Evolutionary conservation across 352 stramenopile genomes (phyloP).

Genomic region (Bremia lactucae): DNA sequence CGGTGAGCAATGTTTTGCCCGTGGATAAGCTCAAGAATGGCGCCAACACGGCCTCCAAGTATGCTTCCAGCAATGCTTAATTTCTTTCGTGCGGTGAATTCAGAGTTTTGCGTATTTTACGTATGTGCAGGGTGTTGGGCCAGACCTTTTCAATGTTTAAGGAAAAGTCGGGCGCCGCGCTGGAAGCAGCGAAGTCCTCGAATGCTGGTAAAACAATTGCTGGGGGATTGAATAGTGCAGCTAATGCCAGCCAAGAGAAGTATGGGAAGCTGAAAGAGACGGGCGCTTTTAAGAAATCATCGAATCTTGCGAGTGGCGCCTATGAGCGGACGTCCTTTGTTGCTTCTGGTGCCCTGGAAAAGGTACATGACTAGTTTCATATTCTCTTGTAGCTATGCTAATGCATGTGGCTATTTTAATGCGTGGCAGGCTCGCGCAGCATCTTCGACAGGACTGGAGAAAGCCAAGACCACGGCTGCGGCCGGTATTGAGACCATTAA

Average conservation of each 20-base stretch:
- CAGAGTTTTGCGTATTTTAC: not conserved
- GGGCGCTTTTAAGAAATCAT: slow-evolving; percentile 79
- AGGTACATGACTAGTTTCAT: slow-evolving; percentile 20
- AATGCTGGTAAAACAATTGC: slow-evolving; percentile 62
- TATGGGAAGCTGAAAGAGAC: slow-evolving; percentile 77
- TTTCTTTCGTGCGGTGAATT: not conserved
- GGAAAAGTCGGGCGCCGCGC: slow-evolving; percentile 59
- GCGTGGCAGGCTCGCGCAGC: slow-evolving; percentile 38
- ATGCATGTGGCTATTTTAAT: slow-evolving; percentile 5
- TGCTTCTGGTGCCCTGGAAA: slow-evolving; percentile 56
- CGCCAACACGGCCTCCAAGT: slow-evolving; percentile 68
- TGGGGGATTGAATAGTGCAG: slow-evolving; percentile 48
- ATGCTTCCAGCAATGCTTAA: slow-evolving; percentile 2
- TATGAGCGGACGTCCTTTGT: slow-evolving; percentile 58
- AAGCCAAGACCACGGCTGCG: slow-evolving; percentile 63
- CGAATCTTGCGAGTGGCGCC: slow-evolving; percentile 38
- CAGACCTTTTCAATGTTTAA: slow-evolving; percentile 57
- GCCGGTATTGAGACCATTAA: slow-evolving; percentile 68
- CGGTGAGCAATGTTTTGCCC: slow-evolving; percentile 65
- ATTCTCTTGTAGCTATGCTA: not conserved
- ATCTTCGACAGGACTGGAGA: slow-evolving; percentile 57
- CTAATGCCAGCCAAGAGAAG: slow-evolving; percentile 54
- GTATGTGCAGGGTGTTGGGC: slow-evolving; percentile 39
- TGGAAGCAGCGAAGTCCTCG: slow-evolving; percentile 69
- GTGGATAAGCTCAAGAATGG: slow-evolving; percentile 87